Evolutionary conservation across 148 eudicot genomes (phyloP).

Genomic region (Amaranthus hypochondriacus): DNA sequence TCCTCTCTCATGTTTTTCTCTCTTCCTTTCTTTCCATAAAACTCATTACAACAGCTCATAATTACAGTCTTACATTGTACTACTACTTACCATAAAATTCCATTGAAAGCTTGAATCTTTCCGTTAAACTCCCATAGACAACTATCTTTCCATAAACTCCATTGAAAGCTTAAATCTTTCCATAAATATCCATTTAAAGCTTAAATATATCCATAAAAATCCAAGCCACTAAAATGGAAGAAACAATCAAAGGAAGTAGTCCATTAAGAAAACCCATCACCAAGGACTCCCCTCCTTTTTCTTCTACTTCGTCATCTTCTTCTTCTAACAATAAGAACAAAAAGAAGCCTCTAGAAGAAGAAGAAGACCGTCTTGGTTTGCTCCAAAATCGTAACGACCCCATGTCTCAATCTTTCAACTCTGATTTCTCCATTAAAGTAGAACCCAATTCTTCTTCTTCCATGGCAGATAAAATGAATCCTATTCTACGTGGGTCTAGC

Average conservation of each 20-base stretch:
- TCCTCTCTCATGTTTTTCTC: too few species aligned
- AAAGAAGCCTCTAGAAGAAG: neutral
- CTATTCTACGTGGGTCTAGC: conserved; percentile 48
- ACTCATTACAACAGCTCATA: too few species aligned
- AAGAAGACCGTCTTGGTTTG: conserved; percentile 41
- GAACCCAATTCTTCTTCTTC: conserved; percentile 1
- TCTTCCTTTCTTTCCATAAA: too few species aligned
- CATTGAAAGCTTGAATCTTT: too few species aligned
- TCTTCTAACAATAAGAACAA: conserved; percentile 10
- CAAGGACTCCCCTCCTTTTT: neutral
- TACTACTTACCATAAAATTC: too few species aligned
- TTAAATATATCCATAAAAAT: neutral
- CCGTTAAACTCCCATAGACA: too few species aligned
- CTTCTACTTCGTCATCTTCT: conserved; percentile 11
- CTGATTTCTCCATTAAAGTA: conserved; percentile 26
- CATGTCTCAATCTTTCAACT: conserved; percentile 23
- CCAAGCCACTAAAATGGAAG: conserved; percentile 24
- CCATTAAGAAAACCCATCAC: conserved; percentile 8
- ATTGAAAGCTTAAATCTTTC: neutral
- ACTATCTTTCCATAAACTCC: too few species aligned
- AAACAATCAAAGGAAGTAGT: conserved; percentile 4
- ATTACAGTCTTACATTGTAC: too few species aligned
- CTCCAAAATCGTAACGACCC: conserved; percentile 29
- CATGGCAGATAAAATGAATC: neutral
- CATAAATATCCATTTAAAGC: neutral